A percentile compares a stretch with the other conserved stretches of the same genome.
Evolutionary conservation across 2,329 filamentous ascomycete species (phyloP).

Genomic region (Nakataea oryzae): DNA sequence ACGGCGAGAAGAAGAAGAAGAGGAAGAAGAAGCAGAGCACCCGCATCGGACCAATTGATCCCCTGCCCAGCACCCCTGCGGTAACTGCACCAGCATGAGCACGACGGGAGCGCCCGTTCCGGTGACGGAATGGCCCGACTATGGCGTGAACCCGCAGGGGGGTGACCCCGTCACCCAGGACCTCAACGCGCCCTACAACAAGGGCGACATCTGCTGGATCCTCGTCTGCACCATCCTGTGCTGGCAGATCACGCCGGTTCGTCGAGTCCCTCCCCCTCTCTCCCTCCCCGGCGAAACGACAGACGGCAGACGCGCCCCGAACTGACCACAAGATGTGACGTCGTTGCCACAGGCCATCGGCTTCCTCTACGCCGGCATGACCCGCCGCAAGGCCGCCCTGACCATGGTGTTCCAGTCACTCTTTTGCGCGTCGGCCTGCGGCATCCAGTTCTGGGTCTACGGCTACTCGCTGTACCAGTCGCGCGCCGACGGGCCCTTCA

Average conservation of each 20-base stretch:
- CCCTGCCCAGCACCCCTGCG: too few relatives aligned
- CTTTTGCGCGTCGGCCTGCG: slow-evolving; percentile 42
- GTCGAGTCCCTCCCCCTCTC: background rate
- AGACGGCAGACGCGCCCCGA: too few relatives aligned
- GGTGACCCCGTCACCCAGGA: slow-evolving; percentile 6
- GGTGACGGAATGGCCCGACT: background rate
- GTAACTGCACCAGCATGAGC: background rate
- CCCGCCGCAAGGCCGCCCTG: slow-evolving; percentile 51
- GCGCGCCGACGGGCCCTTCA: slow-evolving; percentile 48
- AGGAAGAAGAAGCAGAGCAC: too few relatives aligned
- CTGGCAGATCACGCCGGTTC: background rate
- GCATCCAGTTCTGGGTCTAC: slow-evolving; percentile 53
- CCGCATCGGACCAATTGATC: too few relatives aligned
- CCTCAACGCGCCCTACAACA: slow-evolving; percentile 9
- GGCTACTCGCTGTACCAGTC: slow-evolving; percentile 55
- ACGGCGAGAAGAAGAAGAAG: too few relatives aligned
- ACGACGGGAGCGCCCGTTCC: background rate
- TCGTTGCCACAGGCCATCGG: slow-evolving; percentile 41
- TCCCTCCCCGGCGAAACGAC: too few relatives aligned
- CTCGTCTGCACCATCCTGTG: background rate
- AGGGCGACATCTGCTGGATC: background rate
- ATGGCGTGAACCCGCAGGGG: background rate
- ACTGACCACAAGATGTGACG: too few relatives aligned
- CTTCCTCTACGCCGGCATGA: slow-evolving; percentile 53
- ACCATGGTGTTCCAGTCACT: slow-evolving; percentile 52